Percentiles rank a stretch among this genome's conserved stretches.
phyloP scores from a whole-genome alignment of 306 rosid genomes.

The Fragaria ananassa region DNA sequence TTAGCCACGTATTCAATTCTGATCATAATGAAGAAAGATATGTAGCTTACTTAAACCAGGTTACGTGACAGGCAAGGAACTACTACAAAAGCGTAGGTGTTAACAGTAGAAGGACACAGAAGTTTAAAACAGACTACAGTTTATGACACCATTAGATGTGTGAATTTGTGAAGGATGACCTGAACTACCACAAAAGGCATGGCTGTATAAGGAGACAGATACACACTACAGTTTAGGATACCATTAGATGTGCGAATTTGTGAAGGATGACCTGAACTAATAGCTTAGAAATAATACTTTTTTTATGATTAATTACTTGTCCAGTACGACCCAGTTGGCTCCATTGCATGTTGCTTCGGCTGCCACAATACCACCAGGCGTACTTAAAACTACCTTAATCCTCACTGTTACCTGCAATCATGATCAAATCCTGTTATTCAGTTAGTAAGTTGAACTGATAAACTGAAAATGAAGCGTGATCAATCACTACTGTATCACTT shows the following conservation, averaged over 20 bases:
- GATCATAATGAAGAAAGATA: not conserved
- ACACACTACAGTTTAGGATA: not conserved
- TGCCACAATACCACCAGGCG: conserved; percentile 77
- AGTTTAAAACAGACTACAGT: not conserved
- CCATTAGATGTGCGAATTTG: not conserved
- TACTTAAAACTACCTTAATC: conserved; percentile 74
- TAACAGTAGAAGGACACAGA: too few species aligned
- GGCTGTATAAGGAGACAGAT: not conserved
- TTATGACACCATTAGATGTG: not conserved
- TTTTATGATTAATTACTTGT: conserved; percentile 79
- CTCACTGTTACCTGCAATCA: conserved; percentile 76
- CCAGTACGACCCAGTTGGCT: conserved; percentile 96
- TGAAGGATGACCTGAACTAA: conserved; percentile 26
- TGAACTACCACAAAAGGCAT: not conserved
- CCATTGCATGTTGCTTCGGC: conserved; percentile 84
- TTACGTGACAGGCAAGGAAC: not conserved
- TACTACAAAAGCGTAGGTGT: not conserved
- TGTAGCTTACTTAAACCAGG: not conserved
- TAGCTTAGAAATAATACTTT: conserved; percentile 66
- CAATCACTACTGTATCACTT: not conserved
- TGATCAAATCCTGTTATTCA: not conserved
- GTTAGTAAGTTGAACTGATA: not conserved
- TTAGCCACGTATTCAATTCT: not conserved
- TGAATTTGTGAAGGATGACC: conserved; percentile 9
- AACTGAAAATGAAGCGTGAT: not conserved